Base-by-base conservation (phyloP, 2,329 filamentous ascomycete species). In the Pyricularia pennisetigena region DNA sequence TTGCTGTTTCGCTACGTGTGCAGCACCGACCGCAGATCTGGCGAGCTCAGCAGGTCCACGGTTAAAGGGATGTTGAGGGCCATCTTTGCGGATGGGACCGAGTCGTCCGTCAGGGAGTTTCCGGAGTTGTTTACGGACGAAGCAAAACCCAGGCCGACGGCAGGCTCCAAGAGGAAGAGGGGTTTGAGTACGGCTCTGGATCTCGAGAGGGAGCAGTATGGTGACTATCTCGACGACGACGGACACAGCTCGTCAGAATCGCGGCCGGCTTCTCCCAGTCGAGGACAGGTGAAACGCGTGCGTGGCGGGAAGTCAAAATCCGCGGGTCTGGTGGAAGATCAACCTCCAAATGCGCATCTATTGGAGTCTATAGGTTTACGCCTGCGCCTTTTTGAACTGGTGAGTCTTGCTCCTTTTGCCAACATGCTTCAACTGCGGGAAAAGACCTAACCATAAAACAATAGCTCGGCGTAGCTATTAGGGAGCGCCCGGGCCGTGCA, bases 101-200 rank as follows among this genome's bases (percentile, higher is more conserved):
- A 80, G n/a, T 77, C 85, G 20, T 81, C 80, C 2, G 76, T 83
- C 59, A 83, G 80, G 1, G 80, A 85, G 8, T 93, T 88, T 73
- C 81, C 81, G 2, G 88, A 92, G 73, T 79, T 94, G 4, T 94
- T 91, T 78, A 81, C 83, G 26, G 85, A 86, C 67, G 91, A 94
- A 77, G 85, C 85, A 1, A 82, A 78, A 69, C 80, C 79, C 71
- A 76, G 73, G 65, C 81, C 78, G 70, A 78, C 72, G 70, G 80
- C 73, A 28, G 76, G 76, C 23, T 83, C 79, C 69, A 86, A 86
- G 72, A 78, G 85, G 24, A 86, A 85, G 71, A 76, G 82, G 41
- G 78, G 78, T 3, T 71, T 77, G 8, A 35, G 29, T 8, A 28
- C 66, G 26, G 76, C 76, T 30, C 78, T 88, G 9, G 85, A 90